These are phyloP conservation scores for Trichomonascaceae sp. DNA, from an alignment of 1,139 yeast genomes.

Conservation along the genomic window DNA sequence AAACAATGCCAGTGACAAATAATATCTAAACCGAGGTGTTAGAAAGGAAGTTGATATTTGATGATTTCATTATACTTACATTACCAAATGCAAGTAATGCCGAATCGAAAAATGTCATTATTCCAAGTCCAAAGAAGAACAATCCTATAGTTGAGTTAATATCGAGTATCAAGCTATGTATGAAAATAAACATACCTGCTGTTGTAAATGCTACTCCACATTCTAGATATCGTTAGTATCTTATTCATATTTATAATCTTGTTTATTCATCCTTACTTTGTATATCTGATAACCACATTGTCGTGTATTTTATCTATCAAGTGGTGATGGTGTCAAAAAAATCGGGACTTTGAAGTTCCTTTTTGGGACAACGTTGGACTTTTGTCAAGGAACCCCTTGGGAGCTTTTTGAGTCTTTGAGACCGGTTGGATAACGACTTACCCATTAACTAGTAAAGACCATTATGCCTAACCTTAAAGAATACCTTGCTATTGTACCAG, in stretches of 20 bases:
- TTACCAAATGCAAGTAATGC: conserved; percentile 88
- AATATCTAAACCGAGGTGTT: conserved; percentile 34
- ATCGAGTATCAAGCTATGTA: too few relatives aligned
- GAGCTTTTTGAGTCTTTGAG: too few relatives aligned
- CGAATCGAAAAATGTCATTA: conserved; percentile 81
- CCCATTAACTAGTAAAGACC: too few relatives aligned
- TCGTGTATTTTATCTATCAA: conserved; percentile 3
- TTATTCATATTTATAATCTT: neutral
- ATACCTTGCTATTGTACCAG: conserved; percentile 53
- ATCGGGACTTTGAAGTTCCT: too few relatives aligned
- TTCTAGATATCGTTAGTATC: conserved; percentile 39
- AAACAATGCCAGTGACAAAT: conserved; percentile 72
- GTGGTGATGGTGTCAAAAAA: neutral
- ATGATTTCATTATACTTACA: conserved; percentile 29
- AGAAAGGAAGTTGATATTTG: conserved; percentile 56
- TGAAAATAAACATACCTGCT: conserved; percentile 48
- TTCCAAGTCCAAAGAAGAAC: conserved; percentile 72
- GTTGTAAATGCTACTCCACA: conserved; percentile 94
- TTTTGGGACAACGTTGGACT: neutral
- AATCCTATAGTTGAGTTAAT: conserved; percentile 32
- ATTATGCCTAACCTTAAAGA: conserved; percentile 12
- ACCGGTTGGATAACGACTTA: too few relatives aligned
- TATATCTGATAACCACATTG: conserved; percentile 34
- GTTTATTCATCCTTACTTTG: conserved; percentile 27
- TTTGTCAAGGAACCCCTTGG: neutral